Evolutionary conservation across 108 stramenopile genomes (phyloP).

Genomic region (Schizochytrium sp.): DNA sequence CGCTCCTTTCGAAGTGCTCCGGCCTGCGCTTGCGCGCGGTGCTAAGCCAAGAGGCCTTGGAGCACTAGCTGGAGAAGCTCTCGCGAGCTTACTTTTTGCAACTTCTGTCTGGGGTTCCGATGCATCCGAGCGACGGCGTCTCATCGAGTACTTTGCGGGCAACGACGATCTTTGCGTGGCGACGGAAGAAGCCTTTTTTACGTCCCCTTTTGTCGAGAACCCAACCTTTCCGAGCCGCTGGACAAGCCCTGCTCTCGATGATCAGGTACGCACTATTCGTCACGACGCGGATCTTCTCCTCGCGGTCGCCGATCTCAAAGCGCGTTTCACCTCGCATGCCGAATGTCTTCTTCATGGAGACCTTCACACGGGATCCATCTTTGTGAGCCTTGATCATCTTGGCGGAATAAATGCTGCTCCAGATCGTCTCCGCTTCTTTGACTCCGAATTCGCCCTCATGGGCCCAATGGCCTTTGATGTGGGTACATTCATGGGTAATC

Average conservation of each 20-base stretch:
- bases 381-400: not conserved
- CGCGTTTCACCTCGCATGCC: not conserved
- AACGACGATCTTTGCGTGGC: not conserved
- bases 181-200: not conserved
- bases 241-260: not conserved
- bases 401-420: too few species aligned
- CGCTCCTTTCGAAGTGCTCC: not conserved
- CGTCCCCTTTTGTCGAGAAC: not conserved
- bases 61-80: not conserved
- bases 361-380: not conserved
- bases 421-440: not conserved
- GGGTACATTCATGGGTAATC: not conserved
- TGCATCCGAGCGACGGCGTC: not conserved
- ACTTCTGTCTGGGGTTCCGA: not conserved
- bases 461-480: constrained; percentile 4
- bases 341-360: not conserved
- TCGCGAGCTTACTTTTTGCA: not conserved
- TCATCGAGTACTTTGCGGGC: not conserved
- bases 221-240: not conserved
- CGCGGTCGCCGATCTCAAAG: not conserved
- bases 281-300: not conserved
- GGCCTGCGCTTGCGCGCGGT: not conserved
- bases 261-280: too few species aligned
- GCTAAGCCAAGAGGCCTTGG: not conserved
- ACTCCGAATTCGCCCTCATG: not conserved